Conservation (phyloP, 106 monocot species). For the Allium cepa region DNA sequence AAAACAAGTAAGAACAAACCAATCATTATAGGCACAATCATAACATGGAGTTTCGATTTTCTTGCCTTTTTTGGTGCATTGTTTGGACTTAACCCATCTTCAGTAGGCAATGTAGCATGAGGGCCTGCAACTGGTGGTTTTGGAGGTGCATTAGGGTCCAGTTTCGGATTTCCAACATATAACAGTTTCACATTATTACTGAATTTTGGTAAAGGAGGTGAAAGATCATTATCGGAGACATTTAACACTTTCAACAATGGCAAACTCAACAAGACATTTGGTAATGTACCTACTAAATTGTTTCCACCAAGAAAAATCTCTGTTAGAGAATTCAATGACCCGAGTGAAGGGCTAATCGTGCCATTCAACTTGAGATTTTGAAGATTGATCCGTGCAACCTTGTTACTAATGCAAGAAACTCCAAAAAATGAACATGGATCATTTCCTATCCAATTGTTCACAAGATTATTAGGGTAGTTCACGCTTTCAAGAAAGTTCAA, state of each 20-base stretch:
- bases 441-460: conserved; percentile 35
- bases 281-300: conserved; percentile 48
- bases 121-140: background rate
- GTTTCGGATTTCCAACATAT: conserved; percentile 31
- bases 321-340: conserved; percentile 26
- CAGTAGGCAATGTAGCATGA: conserved; percentile 1
- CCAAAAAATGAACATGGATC: conserved; percentile 52
- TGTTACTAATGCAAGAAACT: conserved; percentile 22
- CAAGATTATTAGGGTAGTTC: conserved; percentile 38
- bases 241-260: conserved; percentile 38
- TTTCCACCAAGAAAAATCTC: conserved; percentile 41
- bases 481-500: conserved; percentile 31
- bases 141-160: conserved; percentile 11
- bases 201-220: conserved; percentile 54
- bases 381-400: conserved; percentile 32
- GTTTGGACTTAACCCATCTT: background rate
- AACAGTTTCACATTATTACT: conserved; percentile 27
- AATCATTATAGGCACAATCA: conserved; percentile 9
- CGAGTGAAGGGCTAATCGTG: conserved; percentile 51
- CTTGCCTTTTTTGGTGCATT: conserved; percentile 8
- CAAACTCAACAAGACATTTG: conserved; percentile 30
- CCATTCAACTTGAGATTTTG: conserved; percentile 41
- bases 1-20: conserved; percentile 9
- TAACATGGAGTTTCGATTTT: conserved; percentile 10
- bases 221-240: conserved; percentile 52